These are phyloP conservation scores for Babesia divergens DNA, from an alignment of 169 alveolate genomes.

Conservation along the genomic window DNA sequence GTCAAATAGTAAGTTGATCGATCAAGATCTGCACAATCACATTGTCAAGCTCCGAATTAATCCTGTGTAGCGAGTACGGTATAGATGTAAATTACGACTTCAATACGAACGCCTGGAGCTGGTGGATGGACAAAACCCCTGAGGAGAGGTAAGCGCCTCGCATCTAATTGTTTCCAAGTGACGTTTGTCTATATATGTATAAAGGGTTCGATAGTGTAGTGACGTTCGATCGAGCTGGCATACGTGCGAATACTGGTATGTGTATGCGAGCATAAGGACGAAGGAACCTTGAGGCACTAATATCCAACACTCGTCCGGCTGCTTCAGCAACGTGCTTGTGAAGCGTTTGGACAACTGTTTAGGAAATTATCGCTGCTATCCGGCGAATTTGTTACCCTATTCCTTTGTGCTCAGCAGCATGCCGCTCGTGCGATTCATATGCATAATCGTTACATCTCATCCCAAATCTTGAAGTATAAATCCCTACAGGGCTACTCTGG, in stretches of 20 bases:
- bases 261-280: too few relatives aligned
- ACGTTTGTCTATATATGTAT: neutral
- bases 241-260: neutral
- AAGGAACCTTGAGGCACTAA: too few relatives aligned
- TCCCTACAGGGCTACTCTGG: neutral
- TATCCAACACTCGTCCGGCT: too few relatives aligned
- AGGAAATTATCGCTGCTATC: too few relatives aligned
- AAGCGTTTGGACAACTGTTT: too few relatives aligned
- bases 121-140: conserved; percentile 59
- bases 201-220: neutral
- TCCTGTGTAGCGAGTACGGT: conserved; percentile 49
- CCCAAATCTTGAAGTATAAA: neutral
- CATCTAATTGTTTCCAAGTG: neutral
- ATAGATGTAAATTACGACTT: conserved; percentile 30
- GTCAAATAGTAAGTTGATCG: conserved; percentile 42
- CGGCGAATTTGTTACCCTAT: too few relatives aligned
- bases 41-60: neutral
- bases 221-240: neutral
- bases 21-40: neutral
- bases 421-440: too few relatives aligned
- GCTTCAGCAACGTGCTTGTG: too few relatives aligned
- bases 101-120: conserved; percentile 44
- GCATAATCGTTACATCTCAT: too few relatives aligned
- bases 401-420: too few relatives aligned
- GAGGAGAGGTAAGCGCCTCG: conserved; percentile 16